Evolutionary conservation across 2,329 filamentous ascomycete species (phyloP), one percentile per base, ranked within the genome.

Genomic region (Claviceps pazoutovae): DNA sequence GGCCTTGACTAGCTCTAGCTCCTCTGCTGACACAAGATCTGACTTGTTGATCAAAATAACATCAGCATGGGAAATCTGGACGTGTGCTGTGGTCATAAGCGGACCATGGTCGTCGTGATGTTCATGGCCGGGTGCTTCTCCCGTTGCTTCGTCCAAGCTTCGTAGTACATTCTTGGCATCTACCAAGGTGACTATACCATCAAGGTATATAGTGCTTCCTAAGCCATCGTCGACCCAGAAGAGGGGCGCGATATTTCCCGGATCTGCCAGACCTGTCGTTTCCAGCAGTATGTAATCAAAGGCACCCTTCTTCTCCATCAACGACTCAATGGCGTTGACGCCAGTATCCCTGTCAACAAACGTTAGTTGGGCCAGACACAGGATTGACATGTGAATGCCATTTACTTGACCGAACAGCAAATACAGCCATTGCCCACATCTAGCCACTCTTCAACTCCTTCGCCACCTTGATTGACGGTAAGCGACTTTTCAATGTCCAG

Each of bases 281-380:
- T 98, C 93, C 1, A 98, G 81, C 2, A 98, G 78, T 57, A 98
- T 97, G 70, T 97, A 98, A 71, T 98, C 93, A 63, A 98, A 98
- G 4, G 84, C 83, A 48, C 91, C 91, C 57, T 87, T 88, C 61
- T 89, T 88, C 57, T 90, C 87, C 88, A 98, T 97, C 2, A 98
- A 74, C 1, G 88, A 88, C 70, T 98, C 93, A 51, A 98, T 95
- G 38, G 93, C 93, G 58, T 88, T 88, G 39, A 98, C 91, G 13
- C 93, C 93, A 0, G 85, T 82, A 65, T 98, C 93, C 71, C 86
- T 90, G 46, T 0, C 19, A 5, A 34, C 8, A 34, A 34, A 37
- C 5, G 13, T 50, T 42, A 45, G 43, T 34, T 34, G 30, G 36
- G 44, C 11, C 49, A 34, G 41, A 23, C 30, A 34, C 5, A 26